phyloP scores from a whole-genome alignment of 73 alveolate species.

The Tetrahymena malaccensis region DNA sequence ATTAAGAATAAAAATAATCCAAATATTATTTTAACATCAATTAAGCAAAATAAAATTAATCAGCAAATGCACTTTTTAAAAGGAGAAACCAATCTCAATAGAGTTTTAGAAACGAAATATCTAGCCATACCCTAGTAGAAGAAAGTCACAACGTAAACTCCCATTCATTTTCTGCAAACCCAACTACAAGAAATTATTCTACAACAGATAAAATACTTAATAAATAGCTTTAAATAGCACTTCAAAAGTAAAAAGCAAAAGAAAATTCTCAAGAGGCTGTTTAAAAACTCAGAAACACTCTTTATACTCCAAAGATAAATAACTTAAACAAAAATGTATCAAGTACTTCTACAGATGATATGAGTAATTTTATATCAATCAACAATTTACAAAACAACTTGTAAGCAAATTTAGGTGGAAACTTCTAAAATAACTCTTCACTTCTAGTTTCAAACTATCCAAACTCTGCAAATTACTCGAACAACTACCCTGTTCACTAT shows the following conservation, averaged over 20 bases:
- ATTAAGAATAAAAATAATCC: neutral
- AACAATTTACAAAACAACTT: neutral
- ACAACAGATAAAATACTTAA: neutral
- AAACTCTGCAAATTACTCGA: neutral
- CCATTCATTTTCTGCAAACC: neutral
- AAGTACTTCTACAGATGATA: neutral
- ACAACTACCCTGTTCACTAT: neutral
- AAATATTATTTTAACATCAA: neutral
- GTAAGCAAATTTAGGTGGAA: neutral
- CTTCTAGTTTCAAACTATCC: neutral
- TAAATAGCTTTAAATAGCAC: neutral
- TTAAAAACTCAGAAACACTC: neutral
- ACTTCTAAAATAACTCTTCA: neutral
- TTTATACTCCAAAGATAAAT: neutral
- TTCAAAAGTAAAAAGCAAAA: neutral
- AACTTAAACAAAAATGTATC: neutral
- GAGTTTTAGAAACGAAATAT: neutral
- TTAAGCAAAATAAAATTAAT: neutral
- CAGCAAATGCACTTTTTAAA: neutral
- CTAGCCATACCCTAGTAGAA: neutral
- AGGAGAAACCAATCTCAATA: neutral
- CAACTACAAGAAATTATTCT: neutral
- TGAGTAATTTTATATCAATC: neutral
- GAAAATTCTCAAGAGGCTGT: neutral
- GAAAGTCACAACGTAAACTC: neutral